These are phyloP conservation scores for Inga leiocalycina DNA, from an alignment of 306 rosid species.

Conservation along the genomic window DNA sequence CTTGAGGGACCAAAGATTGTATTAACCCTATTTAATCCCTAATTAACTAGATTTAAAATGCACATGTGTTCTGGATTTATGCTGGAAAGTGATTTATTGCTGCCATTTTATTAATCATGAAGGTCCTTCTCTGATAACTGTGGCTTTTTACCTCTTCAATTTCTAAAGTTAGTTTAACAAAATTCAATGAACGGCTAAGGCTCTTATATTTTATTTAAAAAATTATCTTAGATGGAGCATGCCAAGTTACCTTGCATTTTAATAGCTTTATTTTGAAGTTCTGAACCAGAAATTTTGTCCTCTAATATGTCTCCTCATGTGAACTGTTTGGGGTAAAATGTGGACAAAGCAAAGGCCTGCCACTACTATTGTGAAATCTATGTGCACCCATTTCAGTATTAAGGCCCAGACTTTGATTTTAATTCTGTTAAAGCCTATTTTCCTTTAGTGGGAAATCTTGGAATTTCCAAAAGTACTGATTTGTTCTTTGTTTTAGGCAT, in stretches of 20 bases:
- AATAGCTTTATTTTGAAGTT: background rate
- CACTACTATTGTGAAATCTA: background rate
- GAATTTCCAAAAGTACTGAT: background rate
- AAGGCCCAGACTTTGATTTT: slow-evolving; percentile 7
- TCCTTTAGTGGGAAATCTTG: background rate
- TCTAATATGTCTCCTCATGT: background rate
- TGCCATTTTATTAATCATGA: slow-evolving; percentile 14
- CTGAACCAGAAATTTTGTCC: background rate
- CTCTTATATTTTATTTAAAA: background rate
- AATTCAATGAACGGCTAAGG: slow-evolving; percentile 16
- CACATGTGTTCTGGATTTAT: background rate
- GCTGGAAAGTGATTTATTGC: slow-evolving; percentile 2
- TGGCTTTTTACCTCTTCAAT: slow-evolving; percentile 18
- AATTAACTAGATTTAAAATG: background rate
- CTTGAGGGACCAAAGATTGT: no score
- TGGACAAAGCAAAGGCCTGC: background rate
- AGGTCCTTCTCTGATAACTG: slow-evolving; percentile 20
- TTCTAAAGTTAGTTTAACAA: background rate
- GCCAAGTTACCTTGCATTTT: slow-evolving; percentile 17
- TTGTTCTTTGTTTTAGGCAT: slow-evolving; percentile 29
- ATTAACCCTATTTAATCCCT: background rate
- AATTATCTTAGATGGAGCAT: background rate
- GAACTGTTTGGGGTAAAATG: slow-evolving; percentile 5
- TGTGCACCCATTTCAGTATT: slow-evolving; percentile 16
- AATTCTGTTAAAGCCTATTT: slow-evolving; percentile 11